Evolutionary conservation across 805 yeast species (phyloP).

Genomic region (Ogataea minuta): DNA sequence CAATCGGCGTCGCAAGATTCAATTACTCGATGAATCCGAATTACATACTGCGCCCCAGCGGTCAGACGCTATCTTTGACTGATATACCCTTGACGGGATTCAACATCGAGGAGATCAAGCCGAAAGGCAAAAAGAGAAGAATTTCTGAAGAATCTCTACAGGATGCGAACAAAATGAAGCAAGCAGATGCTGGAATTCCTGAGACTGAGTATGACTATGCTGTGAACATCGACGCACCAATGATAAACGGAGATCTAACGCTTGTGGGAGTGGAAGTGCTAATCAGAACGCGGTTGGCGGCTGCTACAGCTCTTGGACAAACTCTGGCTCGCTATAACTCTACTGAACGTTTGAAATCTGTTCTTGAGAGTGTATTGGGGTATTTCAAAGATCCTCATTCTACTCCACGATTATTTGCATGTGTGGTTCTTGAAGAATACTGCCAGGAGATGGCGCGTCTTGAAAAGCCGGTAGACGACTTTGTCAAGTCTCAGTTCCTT

Average conservation of each 20-base stretch:
- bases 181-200: constrained; percentile 40
- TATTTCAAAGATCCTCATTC: constrained; percentile 64
- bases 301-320: constrained; percentile 74
- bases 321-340: constrained; percentile 50
- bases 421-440: constrained; percentile 71
- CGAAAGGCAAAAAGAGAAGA: constrained; percentile 51
- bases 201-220: constrained; percentile 51
- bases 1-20: constrained; percentile 89
- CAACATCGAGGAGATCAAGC: constrained; percentile 30
- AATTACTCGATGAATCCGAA: constrained; percentile 78
- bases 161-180: constrained; percentile 17
- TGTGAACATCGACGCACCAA: constrained; percentile 90
- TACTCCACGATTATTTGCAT: constrained; percentile 73
- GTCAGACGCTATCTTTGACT: constrained; percentile 38
- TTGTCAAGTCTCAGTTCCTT: constrained; percentile 9
- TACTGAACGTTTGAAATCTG: constrained; percentile 36
- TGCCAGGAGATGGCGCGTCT: constrained; percentile 36
- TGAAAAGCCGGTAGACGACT: constrained; percentile 12
- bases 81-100: constrained; percentile 31
- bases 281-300: constrained; percentile 69
- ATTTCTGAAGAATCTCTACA: constrained; percentile 10
- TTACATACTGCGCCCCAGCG: constrained; percentile 80
- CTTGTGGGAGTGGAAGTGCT: constrained; percentile 75
- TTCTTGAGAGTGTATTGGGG: constrained; percentile 38
- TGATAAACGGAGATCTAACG: constrained; percentile 86